Conservation (phyloP, 2,329 filamentous ascomycete species). For the Scytalidium sp. region DNA sequence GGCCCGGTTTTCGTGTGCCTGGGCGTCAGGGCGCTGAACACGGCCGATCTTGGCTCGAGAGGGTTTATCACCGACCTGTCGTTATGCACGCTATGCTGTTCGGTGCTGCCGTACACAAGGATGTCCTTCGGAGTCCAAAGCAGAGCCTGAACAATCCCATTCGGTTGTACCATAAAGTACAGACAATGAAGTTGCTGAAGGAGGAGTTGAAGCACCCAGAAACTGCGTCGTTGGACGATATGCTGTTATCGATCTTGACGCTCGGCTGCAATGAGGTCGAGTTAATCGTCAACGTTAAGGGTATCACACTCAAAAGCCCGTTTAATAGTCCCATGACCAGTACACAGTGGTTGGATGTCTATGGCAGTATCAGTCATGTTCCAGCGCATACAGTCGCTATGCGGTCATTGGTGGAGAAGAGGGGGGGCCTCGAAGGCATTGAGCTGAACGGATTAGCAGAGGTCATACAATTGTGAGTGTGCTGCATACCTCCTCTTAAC, state of each 20-base stretch:
- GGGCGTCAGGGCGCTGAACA: background rate
- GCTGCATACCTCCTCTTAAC: background rate
- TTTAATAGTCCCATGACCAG: slow-evolving; percentile 9
- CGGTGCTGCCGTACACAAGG: slow-evolving; percentile 6
- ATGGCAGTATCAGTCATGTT: slow-evolving; percentile 12
- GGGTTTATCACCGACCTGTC: slow-evolving; percentile 3
- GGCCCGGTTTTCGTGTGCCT: slow-evolving; percentile 6
- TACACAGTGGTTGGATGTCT: slow-evolving; percentile 12
- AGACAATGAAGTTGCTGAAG: slow-evolving; percentile 9
- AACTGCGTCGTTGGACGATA: slow-evolving; percentile 5
- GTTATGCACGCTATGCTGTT: slow-evolving; percentile 9
- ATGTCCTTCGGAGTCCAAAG: slow-evolving; percentile 6
- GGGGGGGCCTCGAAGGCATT: slow-evolving; percentile 10
- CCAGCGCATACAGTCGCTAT: slow-evolving; percentile 6
- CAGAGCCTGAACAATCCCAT: slow-evolving; percentile 5
- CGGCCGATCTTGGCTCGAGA: slow-evolving; percentile 5
- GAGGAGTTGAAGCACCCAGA: slow-evolving; percentile 8
- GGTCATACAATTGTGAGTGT: slow-evolving; percentile 9
- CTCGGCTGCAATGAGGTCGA: slow-evolving; percentile 10
- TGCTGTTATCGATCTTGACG: slow-evolving; percentile 8
- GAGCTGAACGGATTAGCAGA: slow-evolving; percentile 11
- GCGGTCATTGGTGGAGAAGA: slow-evolving; percentile 6
- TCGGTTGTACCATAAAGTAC: slow-evolving; percentile 9
- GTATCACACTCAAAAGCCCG: slow-evolving; percentile 4
- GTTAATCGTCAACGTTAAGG: slow-evolving; percentile 1